phyloP scores from a whole-genome alignment of 2,329 filamentous ascomycete species.

The Penicillium sp. region DNA sequence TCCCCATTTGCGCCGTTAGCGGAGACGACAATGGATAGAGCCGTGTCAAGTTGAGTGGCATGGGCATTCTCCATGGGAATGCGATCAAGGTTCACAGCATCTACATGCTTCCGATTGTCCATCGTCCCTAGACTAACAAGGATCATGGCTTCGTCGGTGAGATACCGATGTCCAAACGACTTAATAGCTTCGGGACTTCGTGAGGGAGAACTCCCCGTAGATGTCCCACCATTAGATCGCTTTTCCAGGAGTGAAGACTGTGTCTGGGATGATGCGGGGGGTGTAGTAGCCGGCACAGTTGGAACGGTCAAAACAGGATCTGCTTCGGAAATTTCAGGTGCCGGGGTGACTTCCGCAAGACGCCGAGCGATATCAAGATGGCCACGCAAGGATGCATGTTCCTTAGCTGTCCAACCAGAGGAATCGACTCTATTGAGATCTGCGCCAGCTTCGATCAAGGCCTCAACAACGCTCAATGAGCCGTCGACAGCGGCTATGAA shows the following conservation, averaged over 20 bases:
- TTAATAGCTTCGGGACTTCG: conserved; percentile 77
- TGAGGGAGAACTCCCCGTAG: conserved; percentile 45
- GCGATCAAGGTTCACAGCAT: conserved; percentile 83
- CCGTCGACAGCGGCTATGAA: conserved; percentile 93
- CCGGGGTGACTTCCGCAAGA: conserved; percentile 64
- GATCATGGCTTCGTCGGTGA: conserved; percentile 86
- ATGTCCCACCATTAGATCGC: conserved; percentile 42
- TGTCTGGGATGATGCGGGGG: conserved; percentile 41
- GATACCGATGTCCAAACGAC: conserved; percentile 93
- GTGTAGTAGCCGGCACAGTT: conserved; percentile 37
- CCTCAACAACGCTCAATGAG: conserved; percentile 72
- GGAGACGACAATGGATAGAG: conserved; percentile 87
- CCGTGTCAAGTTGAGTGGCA: conserved; percentile 90
- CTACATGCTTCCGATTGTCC: conserved; percentile 82
- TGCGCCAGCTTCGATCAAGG: conserved; percentile 78
- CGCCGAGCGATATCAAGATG: conserved; percentile 80
- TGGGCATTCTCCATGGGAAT: conserved; percentile 89
- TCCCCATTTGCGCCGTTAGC: conserved; percentile 85
- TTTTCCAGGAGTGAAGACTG: conserved; percentile 50
- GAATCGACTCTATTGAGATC: conserved; percentile 76
- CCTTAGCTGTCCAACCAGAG: conserved; percentile 91
- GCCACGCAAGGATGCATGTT: conserved; percentile 88
- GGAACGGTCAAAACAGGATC: conserved; percentile 40
- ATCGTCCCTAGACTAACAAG: conserved; percentile 92
- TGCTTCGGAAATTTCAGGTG: conserved; percentile 37